phyloP scores from a whole-genome alignment of 768 basidiomycete species.

The Saitozyma sp. region DNA sequence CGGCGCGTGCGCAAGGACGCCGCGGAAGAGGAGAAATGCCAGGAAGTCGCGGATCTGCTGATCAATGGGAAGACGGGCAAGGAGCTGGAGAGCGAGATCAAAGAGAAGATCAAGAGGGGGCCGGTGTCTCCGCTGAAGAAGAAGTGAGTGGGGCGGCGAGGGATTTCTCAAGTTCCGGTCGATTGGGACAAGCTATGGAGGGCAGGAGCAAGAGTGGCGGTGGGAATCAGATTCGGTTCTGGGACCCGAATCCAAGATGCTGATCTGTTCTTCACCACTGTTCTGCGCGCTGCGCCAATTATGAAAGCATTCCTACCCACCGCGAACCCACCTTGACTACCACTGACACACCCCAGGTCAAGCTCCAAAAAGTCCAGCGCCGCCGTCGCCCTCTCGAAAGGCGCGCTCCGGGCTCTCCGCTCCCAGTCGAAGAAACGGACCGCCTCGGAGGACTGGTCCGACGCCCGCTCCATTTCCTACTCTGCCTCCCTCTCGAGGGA shows the following conservation, averaged over 20 bases:
- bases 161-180: no score
- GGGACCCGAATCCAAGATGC: no score
- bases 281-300: no score
- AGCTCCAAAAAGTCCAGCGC: conserved; percentile 10
- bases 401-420: conserved; percentile 37
- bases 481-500: not conserved
- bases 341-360: no score
- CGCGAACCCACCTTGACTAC: no score
- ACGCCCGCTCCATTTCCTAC: conserved; percentile 1
- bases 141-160: not conserved
- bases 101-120: conserved; percentile 30
- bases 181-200: no score
- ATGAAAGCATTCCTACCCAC: no score
- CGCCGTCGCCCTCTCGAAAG: conserved; percentile 42
- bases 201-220: no score
- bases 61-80: conserved; percentile 44
- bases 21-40: conserved; percentile 48
- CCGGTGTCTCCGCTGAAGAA: not conserved
- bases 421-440: conserved; percentile 34
- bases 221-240: no score
- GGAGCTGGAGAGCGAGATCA: conserved; percentile 40
- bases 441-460: conserved; percentile 16
- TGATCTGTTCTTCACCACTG: no score
- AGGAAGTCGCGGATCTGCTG: conserved; percentile 38
- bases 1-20: conserved; percentile 46